Conservation (phyloP, 2,329 filamentous ascomycete genomes). For the Hymenoscyphus occultus region DNA sequence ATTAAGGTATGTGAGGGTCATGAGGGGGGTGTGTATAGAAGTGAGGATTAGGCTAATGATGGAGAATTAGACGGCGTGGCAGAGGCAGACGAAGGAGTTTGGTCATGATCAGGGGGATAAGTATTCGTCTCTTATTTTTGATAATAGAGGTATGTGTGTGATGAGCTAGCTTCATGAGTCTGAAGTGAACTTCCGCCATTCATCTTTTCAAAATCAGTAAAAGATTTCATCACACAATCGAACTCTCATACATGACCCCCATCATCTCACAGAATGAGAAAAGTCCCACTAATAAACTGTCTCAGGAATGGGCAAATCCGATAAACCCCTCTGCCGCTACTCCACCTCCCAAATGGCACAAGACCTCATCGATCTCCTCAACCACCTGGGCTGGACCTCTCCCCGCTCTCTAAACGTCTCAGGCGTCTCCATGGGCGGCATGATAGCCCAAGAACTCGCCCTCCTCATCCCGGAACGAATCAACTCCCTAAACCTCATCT, state of each 20-base stretch:
- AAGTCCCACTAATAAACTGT: constrained; percentile 10
- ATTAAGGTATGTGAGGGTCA: constrained; percentile 40
- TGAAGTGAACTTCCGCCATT: background rate
- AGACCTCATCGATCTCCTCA: constrained; percentile 68
- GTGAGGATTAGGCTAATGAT: background rate
- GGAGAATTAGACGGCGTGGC: constrained; percentile 59
- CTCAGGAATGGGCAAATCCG: constrained; percentile 67
- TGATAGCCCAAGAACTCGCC: constrained; percentile 83
- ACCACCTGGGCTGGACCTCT: constrained; percentile 67
- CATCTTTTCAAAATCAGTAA: background rate
- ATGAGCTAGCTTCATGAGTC: no score
- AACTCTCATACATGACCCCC: background rate
- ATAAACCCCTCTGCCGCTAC: constrained; percentile 75
- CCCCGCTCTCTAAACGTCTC: constrained; percentile 62
- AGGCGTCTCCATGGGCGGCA: constrained; percentile 83
- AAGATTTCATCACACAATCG: no score
- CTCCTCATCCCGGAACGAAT: constrained; percentile 51
- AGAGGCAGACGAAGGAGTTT: constrained; percentile 79
- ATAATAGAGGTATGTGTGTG: constrained; percentile 62
- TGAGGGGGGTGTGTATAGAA: no score
- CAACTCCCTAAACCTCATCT: constrained; percentile 56
- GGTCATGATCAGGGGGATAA: constrained; percentile 65
- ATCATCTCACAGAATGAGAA: constrained; percentile 2
- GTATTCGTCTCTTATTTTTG: constrained; percentile 73
- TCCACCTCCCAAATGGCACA: constrained; percentile 81